Base-by-base conservation (phyloP, 352 stramenopile species). In the Globisporangium paddicum region DNA sequence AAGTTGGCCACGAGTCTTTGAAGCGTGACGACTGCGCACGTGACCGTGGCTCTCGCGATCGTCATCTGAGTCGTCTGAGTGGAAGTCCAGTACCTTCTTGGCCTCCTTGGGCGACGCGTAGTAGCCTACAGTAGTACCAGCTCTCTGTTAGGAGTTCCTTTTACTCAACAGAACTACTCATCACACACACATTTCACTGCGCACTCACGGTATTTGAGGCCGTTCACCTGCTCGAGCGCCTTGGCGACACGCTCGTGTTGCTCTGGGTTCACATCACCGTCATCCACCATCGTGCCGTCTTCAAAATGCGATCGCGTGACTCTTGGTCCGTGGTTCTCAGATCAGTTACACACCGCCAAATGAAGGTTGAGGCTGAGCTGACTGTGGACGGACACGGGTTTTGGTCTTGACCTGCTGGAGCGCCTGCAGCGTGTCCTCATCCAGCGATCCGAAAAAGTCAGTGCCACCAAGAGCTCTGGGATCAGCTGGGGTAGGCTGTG, bases 151-250 rank as follows among this genome's bases (percentile, higher is more conserved):
- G n/a, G n/a, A n/a, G n/a, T n/a, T n/a, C n/a, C n/a, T n/a, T n/a
- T n/a, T n/a, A n/a, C n/a, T n/a, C n/a, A n/a, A n/a, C n/a, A n/a
- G n/a, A n/a, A n/a, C n/a, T n/a, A n/a, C n/a, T n/a, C n/a, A n/a
- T n/a, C n/a, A n/a, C n/a, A n/a, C n/a, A n/a, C n/a, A n/a, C n/a
- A n/a, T n/a, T n/a, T n/a, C n/a, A n/a, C n/a, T n/a, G n/a, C n/a
- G n/a, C 21, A 53, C 26, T 53, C 46, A 40, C 81, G 75, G 55
- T 90, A 89, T 64, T 72, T 72, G 3, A 90, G 59, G 0, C 67
- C 75, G 48, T 90, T 90, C 66, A 88, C 71, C 58, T 90, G 81
- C 56, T 87, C 78, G 13, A 90, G 75, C 26, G 79, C 81, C 45
- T 76, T 77, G 26, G 64, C 61, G 30, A 90, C 81, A 42, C 81